Percentiles rank a stretch among this genome's conserved stretches.
Evolutionary conservation across 352 stramenopile species (phyloP).

Genomic region (Pythium monospermum): DNA sequence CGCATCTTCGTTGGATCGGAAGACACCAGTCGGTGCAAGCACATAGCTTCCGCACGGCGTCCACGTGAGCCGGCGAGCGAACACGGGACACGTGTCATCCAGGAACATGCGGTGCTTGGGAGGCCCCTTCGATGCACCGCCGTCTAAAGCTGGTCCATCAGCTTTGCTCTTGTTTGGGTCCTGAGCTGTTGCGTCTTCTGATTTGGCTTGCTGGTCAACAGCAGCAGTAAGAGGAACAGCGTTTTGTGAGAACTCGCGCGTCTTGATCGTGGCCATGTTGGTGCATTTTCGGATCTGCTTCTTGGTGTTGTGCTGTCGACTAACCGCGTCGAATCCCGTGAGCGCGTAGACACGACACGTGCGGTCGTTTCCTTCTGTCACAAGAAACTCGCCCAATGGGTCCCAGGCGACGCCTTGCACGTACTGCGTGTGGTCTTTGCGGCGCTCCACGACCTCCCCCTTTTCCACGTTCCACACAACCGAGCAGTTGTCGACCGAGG

Average conservation of each 20-base stretch:
- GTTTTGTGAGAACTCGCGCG: constrained; percentile 45
- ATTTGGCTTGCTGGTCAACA: constrained; percentile 4
- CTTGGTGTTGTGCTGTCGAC: constrained; percentile 38
- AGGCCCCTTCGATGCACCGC: constrained; percentile 7
- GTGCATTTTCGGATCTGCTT: constrained; percentile 71
- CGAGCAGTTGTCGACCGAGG: constrained; percentile 90
- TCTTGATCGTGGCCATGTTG: constrained; percentile 75
- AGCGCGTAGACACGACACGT: constrained; percentile 91
- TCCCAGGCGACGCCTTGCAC: constrained; percentile 96
- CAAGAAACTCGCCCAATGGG: constrained; percentile 91
- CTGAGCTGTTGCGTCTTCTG: constrained; percentile 4
- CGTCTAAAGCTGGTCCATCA: constrained; percentile 9
- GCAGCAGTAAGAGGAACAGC: not conserved
- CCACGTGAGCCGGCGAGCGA: constrained; percentile 90
- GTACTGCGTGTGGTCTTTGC: constrained; percentile 94
- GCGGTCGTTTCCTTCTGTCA: constrained; percentile 93
- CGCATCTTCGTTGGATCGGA: constrained; percentile 39
- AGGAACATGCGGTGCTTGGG: constrained; percentile 88
- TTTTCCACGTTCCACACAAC: constrained; percentile 86
- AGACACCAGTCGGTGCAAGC: constrained; percentile 80
- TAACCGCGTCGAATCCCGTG: constrained; percentile 53
- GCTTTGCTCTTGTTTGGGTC: no score
- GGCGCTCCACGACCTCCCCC: constrained; percentile 68
- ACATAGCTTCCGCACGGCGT: constrained; percentile 92
- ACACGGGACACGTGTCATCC: constrained; percentile 93